phyloP scores from a whole-genome alignment of 768 basidiomycete species.

The Leccinellum luteum region DNA sequence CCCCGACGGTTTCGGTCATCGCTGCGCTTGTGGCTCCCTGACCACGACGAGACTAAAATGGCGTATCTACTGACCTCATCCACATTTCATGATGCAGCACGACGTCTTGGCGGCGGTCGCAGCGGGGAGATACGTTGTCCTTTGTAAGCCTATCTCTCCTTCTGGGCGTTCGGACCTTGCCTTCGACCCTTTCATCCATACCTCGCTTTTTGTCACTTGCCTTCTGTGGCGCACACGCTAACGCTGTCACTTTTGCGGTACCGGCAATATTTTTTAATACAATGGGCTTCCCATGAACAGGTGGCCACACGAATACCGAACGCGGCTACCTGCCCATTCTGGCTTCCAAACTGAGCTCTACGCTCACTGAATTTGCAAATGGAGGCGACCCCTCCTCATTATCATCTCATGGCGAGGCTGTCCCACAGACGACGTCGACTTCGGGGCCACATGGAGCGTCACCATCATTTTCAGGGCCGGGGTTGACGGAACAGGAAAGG shows the following conservation, averaged over 20 bases:
- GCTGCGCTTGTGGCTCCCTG: not conserved
- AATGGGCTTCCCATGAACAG: conserved; percentile 36
- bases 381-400: conserved; percentile 2
- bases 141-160: conserved; percentile 58
- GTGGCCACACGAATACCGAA: conserved; percentile 94
- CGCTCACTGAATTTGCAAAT: conserved; percentile 32
- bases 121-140: conserved; percentile 71
- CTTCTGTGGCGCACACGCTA: conserved; percentile 14
- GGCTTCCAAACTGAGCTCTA: conserved; percentile 63
- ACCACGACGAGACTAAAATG: conserved; percentile 3
- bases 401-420: not conserved
- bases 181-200: not conserved
- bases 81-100: conserved; percentile 51
- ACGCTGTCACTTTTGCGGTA: conserved; percentile 10
- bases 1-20: not conserved
- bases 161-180: not conserved
- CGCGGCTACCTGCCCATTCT: conserved; percentile 85
- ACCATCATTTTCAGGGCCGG: conserved; percentile 4
- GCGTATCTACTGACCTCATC: conserved; percentile 1
- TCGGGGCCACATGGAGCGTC: conserved; percentile 26
- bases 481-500: conserved; percentile 34
- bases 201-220: not conserved
- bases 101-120: conserved; percentile 82
- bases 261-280: conserved; percentile 14
- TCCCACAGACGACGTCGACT: conserved; percentile 20